Base-by-base conservation (phyloP, 1,284 basidiomycete genomes). In the Sanghuangporus sanghuang region DNA sequence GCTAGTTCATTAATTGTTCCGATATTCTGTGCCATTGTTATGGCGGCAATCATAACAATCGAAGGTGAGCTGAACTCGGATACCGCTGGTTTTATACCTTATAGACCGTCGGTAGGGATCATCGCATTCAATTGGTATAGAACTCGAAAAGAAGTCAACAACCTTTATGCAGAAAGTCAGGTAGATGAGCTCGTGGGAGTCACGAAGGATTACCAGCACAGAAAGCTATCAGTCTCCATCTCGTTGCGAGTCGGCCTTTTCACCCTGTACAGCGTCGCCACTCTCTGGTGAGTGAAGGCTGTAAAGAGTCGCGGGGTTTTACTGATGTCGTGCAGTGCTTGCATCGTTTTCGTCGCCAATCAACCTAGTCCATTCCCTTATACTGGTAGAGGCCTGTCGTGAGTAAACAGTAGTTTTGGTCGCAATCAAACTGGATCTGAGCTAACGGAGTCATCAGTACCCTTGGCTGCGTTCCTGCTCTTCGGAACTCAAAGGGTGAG, bases 321-420 rank as follows among this genome's bases (percentile, higher is more conserved):
- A 68, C 65, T 16, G 66, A 64, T 18, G 73, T 61, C 60, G 52
- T n/a, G 8, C 64, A 79, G 79, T 1, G 76, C 76, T 36, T 78
- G 80, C 38, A 70, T 83, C 53, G 69, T 77, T 23, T 81, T 79
- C 68, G 66, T 82, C 48, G 71, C 73, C 12, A 68, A 75, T 32
- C 57, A 65, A n/a, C 49, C 67, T 4, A 70, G 68, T 44, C 65
- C 73, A 4, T 76, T 79, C 68, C 75, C 79, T 6, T 82, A 80
- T 68, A 78, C n/a, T 86, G 74, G 72, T 82, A 12, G 79, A 81
- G 64, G 83, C 84, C 27, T 74, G 78, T 23, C 67, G 83, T 85
- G 64, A 71, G 80, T 72, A 38, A 5, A n/a, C 9, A 18, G 9
- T 16, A 18, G 35, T 21, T 11, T 11, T 38, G 14, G 42, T 57